Evolutionary conservation across 768 basidiomycete species (phyloP), one percentile per base, ranked within the genome.

Genomic region (Tricholoma saponaceum): DNA sequence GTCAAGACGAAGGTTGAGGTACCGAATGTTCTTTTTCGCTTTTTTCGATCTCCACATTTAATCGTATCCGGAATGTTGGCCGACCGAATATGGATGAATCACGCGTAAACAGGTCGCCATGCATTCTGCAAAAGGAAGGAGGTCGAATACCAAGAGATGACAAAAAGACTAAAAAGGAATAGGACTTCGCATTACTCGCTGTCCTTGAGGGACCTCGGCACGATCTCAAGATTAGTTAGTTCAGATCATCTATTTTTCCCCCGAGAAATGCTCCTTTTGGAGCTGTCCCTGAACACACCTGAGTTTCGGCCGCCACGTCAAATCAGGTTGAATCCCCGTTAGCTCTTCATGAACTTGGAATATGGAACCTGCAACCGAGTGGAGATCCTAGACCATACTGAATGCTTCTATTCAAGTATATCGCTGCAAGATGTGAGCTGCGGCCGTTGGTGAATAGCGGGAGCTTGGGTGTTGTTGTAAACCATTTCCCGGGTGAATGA

Each of bases 91-190:
- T 69, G 70, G 76, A 55, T 65, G 70, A 71, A 75, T 74, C 76
- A 79, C 70, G 76, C 72, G 74, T 73, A 72, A 69, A 72, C 71
- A 73, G 72, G 71, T 74, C 70, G 69, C 62, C 69, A 72, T 66
- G 67, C 60, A 60, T 50, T 47, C 74, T 72, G 66, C 61, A 79
- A 75, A 71, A 67, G 74, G 73, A 67, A 74, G 60, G 57, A 51
- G 55, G 54, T 57, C 47, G 58, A 60, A 56, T 62, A 60, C 57
- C 60, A 65, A 61, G 57, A 59, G 58, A 56, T 49, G 55, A 39
- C 55, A 52, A 56, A 57, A 57, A 32, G 55, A 60, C 55, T 30
- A 58, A 54, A 62, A 60, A 58, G 62, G 64, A 50, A 57, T 49
- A 49, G 50, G 33, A 41, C 54, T 65, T 65, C 60, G 50, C 62